Percentiles rank a stretch among this genome's conserved stretches.
Conservation (phyloP, 768 basidiomycete genomes). For the Lactifluus echinatus region DNA sequence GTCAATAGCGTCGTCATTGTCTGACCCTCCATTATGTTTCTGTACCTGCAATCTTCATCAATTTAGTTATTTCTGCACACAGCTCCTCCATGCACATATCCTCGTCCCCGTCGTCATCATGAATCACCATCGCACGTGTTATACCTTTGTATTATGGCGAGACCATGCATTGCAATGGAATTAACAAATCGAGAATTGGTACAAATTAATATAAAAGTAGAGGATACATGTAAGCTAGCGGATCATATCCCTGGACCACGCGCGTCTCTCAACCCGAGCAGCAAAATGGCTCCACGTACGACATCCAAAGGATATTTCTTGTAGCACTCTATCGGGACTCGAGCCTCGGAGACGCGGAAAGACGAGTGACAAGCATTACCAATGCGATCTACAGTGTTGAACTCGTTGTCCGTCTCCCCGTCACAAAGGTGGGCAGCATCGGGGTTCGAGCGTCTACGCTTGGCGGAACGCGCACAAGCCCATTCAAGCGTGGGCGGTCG, state of each 20-base stretch:
- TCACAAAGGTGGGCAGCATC: conserved; percentile 14
- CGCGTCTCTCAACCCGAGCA: conserved; percentile 18
- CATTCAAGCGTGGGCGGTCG: conserved; percentile 34
- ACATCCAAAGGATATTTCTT: conserved; percentile 24
- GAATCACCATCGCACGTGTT: conserved; percentile 9
- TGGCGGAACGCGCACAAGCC: conserved; percentile 36
- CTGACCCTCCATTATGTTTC: not conserved
- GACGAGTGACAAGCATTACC: not conserved
- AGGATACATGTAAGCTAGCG: not conserved
- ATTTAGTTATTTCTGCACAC: conserved; percentile 20
- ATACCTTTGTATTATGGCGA: conserved; percentile 21
- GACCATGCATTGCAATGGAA: conserved; percentile 9
- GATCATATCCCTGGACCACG: conserved; percentile 4
- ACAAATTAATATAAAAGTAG: conserved; percentile 10
- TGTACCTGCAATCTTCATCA: conserved; percentile 15
- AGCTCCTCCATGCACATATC: conserved; percentile 1
- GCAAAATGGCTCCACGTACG: conserved; percentile 26
- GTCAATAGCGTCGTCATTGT: not conserved
- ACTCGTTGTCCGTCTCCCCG: conserved; percentile 19
- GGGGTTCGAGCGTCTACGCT: conserved; percentile 27
- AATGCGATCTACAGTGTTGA: not conserved
- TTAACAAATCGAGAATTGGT: conserved; percentile 12
- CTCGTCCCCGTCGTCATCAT: conserved; percentile 1
- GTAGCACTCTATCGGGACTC: conserved; percentile 22
- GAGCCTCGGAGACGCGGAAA: conserved; percentile 1